Percentiles rank a stretch among this genome's conserved stretches.
Conservation (phyloP, 2,329 filamentous ascomycete genomes). For the Mollisiaceae sp. region DNA sequence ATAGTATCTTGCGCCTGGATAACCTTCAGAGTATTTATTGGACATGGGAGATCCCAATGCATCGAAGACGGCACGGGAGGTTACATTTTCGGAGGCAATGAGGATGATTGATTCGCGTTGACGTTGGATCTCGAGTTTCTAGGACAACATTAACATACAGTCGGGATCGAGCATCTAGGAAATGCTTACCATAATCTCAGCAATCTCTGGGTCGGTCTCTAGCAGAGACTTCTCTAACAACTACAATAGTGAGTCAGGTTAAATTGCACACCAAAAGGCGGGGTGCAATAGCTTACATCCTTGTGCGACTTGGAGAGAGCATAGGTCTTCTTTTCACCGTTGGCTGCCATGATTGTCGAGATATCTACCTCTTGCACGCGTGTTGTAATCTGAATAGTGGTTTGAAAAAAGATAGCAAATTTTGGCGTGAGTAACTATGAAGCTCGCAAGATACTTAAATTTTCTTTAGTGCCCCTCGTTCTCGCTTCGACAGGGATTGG, state of each 20-base stretch:
- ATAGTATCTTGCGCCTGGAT: slow-evolving; percentile 97
- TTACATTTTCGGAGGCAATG: slow-evolving; percentile 99
- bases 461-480: slow-evolving; percentile 5
- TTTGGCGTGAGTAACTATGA: not conserved
- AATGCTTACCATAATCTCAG: slow-evolving; percentile 85
- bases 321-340: slow-evolving; percentile 47
- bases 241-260: slow-evolving; percentile 56
- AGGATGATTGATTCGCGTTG: slow-evolving; percentile 98
- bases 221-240: slow-evolving; percentile 95
- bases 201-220: slow-evolving; percentile 92
- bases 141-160: slow-evolving; percentile 15
- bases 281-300: slow-evolving; percentile 55
- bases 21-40: slow-evolving; percentile 99
- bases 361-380: not conserved
- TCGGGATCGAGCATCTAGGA: not conserved
- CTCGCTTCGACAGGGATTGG: slow-evolving; percentile 5
- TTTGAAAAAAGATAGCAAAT: not conserved
- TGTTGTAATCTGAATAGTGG: not conserved
- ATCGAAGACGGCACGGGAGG: slow-evolving; percentile 96
- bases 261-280: not conserved
- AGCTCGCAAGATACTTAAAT: slow-evolving; percentile 1
- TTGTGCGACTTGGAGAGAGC: slow-evolving; percentile 58
- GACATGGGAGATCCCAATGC: slow-evolving; percentile 93
- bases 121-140: slow-evolving; percentile 93
- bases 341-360: slow-evolving; percentile 34